A percentile compares a stretch with the other conserved stretches of the same genome.
Evolutionary conservation across 2,329 filamentous ascomycete genomes (phyloP).

Genomic region (Xylogone sp.): DNA sequence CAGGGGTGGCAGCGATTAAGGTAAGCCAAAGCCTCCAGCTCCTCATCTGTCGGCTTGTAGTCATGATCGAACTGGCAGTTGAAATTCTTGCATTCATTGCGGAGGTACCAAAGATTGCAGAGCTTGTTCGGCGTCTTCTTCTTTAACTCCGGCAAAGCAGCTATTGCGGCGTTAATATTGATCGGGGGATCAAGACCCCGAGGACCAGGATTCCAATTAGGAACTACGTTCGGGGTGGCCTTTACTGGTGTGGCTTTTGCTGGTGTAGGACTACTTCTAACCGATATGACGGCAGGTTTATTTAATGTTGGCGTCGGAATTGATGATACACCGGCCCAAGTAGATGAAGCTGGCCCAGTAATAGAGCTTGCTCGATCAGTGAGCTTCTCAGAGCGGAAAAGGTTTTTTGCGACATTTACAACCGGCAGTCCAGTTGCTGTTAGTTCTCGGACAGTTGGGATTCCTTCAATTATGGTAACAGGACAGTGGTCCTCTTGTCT

Average conservation of each 20-base stretch:
- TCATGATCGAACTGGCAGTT: constrained; percentile 55
- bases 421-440: constrained; percentile 41
- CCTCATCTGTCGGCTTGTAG: constrained; percentile 49
- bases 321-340: constrained; percentile 28
- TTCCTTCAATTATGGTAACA: constrained; percentile 52
- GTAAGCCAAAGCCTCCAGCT: constrained; percentile 52
- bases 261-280: constrained; percentile 11
- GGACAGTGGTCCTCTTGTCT: constrained; percentile 39
- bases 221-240: constrained; percentile 4
- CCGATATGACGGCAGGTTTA: constrained; percentile 11
- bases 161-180: constrained; percentile 36
- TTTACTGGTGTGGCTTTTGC: constrained; percentile 7
- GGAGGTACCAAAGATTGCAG: constrained; percentile 60
- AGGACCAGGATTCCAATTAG: constrained; percentile 47
- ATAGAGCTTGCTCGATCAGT: constrained; percentile 30
- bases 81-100: constrained; percentile 52
- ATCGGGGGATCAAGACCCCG: constrained; percentile 54
- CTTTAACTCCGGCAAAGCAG: constrained; percentile 50
- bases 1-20: constrained; percentile 56
- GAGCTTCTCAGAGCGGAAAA: constrained; percentile 54
- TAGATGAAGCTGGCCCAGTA: constrained; percentile 18
- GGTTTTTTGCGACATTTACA: constrained; percentile 37
- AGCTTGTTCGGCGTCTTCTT: constrained; percentile 52
- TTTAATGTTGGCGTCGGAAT: constrained; percentile 16
- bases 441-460: constrained; percentile 47